Evolutionary conservation across 345 rosid genomes (phyloP), one percentile per base, ranked within the genome.

Genomic region (Trapa bicornis): DNA sequence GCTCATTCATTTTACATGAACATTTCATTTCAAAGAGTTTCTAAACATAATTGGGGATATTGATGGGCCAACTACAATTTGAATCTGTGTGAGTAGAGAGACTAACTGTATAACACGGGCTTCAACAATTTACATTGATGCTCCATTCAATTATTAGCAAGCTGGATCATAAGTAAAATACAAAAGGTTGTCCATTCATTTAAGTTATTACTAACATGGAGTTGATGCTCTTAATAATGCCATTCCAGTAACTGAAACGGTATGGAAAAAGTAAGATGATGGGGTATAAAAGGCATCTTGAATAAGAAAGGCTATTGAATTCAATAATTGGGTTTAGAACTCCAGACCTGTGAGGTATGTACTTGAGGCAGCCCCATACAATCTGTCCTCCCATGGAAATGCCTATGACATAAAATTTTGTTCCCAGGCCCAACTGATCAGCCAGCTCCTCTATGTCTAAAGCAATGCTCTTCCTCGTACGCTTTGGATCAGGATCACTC

Each of bases 401-500:
- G 17, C 75, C 75, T 32, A 67, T 7, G 3, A 73, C 17, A 0
- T 73, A 73, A 37, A 73, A 68, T 57, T 68, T 73, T 32, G 71
- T 35, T 9, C 75, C 75, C 11, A 73, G 70, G 12, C n/a, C 68
- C 72, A 68, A 69, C 50, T 73, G 71, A 56, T 73, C 72, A 36
- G 75, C 75, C 39, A 73, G 75, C 37, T 73, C 75, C 65, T 73
- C 72, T 54, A 68, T 64, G 65, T 73, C 75, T 37, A 68, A 32
- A 8, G 68, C 72, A 35, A 73, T 53, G 53, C 75, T 73, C 67
- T 62, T 64, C 4, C 3, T 50, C 0, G 75, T 68, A 45, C 50
- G 67, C 64, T 48, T 54, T 68, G 75, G 72, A 35, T 73, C 65
- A 38, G 72, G 75, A 42, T 73, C 75, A 33, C 75, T 73, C 65